These are phyloP conservation scores for Fusarium liriodendri DNA, from an alignment of 2,329 filamentous ascomycete genomes.

Conservation along the genomic window DNA sequence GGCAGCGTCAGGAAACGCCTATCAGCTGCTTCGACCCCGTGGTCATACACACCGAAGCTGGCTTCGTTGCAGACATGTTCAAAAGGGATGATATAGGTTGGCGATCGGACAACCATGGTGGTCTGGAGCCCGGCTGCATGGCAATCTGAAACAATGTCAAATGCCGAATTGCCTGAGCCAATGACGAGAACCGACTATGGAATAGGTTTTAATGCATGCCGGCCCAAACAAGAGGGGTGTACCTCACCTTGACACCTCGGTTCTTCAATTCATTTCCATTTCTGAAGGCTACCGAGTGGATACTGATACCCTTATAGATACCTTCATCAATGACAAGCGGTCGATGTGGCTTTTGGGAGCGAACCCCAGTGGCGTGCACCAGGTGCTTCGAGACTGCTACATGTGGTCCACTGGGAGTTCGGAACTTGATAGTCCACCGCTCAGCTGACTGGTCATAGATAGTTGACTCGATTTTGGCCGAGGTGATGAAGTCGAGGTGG, in stretches of 20 bases:
- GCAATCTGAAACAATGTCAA: conserved; percentile 29
- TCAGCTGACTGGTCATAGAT: background rate
- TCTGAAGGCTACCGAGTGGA: conserved; percentile 21
- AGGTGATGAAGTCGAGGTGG: conserved; percentile 19
- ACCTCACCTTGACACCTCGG: conserved; percentile 13
- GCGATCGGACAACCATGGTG: conserved; percentile 23
- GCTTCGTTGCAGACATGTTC: conserved; percentile 16
- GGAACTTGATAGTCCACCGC: conserved; percentile 10
- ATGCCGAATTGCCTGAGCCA: conserved; percentile 31
- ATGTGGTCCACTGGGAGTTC: background rate
- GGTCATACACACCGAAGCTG: conserved; percentile 16
- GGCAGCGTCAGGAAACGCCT: conserved; percentile 20
- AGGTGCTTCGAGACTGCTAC: conserved; percentile 7
- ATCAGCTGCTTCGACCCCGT: conserved; percentile 13
- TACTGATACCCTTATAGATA: conserved; percentile 13
- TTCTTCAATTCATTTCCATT: background rate
- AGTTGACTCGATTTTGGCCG: conserved; percentile 3
- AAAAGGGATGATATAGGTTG: conserved; percentile 29
- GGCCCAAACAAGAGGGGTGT: fast-evolving
- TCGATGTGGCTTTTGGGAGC: conserved; percentile 15
- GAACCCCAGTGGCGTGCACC: conserved; percentile 26
- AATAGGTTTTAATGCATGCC: background rate
- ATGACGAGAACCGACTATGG: conserved; percentile 18
- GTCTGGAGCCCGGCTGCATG: background rate
- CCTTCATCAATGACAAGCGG: background rate